Evolutionary conservation across 345 rosid genomes (phyloP), one percentile per base, ranked within the genome.

Genomic region (Geranium rotundifolium): DNA sequence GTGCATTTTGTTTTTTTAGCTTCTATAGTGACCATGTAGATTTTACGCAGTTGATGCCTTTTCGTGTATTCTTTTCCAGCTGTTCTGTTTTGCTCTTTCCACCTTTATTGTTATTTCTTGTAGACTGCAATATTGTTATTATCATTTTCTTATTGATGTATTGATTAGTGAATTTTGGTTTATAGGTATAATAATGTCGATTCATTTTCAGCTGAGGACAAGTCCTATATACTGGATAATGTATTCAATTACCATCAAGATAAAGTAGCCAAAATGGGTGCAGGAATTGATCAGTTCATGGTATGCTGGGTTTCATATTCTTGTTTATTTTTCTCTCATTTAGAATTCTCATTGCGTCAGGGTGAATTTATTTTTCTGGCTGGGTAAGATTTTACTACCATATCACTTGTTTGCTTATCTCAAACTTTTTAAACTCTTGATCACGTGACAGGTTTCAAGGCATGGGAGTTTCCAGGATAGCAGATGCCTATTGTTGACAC

Each of bases 111-210:
- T 31, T 20, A 30, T 20, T 20, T 5, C 19, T 67, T 55, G 34
- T n/a, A 27, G 23, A 59, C 29, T 4, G 14, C 29, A 15, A 57
- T 8, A 5, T 55, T 31, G 39, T 2, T 19, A 37, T 3, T 34
- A 61, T 18, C 41, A 29, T 41, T 49, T 15, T 59, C 13, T 63
- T 31, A 61, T 61, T 63, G 15, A 54, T 2, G 15, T 71, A 31
- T 56, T 75, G 37, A 75, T 55, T 30, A 52, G 69, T 54, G 17
- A 60, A 19, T 65, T 76, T 54, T 59, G 65, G 29, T 72, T 62
- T 79, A 68, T 67, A 90, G 97, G 84, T 84, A 82, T 82, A 81
- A 77, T 46, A 95, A 93, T 70, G 91, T 87, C 58, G 92, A 86
- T 71, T 84, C 84, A 12, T 71, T 90, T 52, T 76, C 96, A 3